Base-by-base conservation (phyloP, 768 basidiomycete species). In the Lentinula boryana region DNA sequence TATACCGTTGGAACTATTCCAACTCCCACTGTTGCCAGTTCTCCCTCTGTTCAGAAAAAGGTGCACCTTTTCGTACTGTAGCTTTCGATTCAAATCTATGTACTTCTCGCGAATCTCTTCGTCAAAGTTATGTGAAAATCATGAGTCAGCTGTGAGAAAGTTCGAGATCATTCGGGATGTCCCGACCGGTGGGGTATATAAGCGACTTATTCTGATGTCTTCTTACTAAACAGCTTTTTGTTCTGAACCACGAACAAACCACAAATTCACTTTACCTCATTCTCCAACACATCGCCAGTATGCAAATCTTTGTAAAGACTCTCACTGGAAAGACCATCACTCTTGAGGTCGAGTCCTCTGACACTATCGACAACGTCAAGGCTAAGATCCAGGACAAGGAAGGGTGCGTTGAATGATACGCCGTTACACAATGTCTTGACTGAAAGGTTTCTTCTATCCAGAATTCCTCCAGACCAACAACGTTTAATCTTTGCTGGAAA, bases 301-400 rank as follows among this genome's bases (percentile, higher is more conserved):
- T 79, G 78, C 78, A 79, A 64, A 80, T 80, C 58, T 81, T 80
- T 63, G 79, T 81, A 0, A 81, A 79, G 73, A 80, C 78, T 40
- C 76, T 81, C 58, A 89, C 87, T 56, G 87, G 87, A 62, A 89
- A 90, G 82, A 90, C 87, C 65, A 87, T 88, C 74, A 87, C 86
- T 57, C 82, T 87, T 60, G 86, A 87, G 78, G 85, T 86, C 53
- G 86, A 86, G 74, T 85, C 84, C 49, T 86, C 84, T 3, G 84
- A 86, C 69, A 86, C 85, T 62, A 86, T 87, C 63, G 84, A 86
- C 67, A 86, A 86, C 58, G 85, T 86, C 56, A 87, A 86, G 76
- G 82, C 86, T 68, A 92, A 91, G 84, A 91, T 92, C 68, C 90
- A 93, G 74, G 90, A 93, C 76, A 91, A 93, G 79, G 91, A 91